Percentiles rank a stretch among this genome's conserved stretches.
phyloP scores from a whole-genome alignment of 2,329 filamentous ascomycete genomes.

The Penicillium aurantiogriseum region DNA sequence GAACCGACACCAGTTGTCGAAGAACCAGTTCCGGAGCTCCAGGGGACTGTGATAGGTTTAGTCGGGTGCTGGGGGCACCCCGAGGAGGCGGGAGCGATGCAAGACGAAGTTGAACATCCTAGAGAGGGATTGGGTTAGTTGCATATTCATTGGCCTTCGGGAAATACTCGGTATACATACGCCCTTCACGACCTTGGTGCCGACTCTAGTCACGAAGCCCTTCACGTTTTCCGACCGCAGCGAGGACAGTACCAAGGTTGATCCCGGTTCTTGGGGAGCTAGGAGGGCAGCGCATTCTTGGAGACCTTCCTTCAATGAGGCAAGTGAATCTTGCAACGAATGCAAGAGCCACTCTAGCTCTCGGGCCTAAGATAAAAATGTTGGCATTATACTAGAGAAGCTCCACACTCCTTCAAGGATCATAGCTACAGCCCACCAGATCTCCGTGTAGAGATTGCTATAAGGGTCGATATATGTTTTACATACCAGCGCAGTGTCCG shows the following conservation, averaged over 20 bases:
- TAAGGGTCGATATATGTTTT: conserved; percentile 8
- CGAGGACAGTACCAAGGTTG: conserved; percentile 85
- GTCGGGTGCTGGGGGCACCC: conserved; percentile 51
- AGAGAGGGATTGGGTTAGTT: neutral
- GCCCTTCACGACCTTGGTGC: conserved; percentile 87
- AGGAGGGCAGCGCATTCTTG: conserved; percentile 87
- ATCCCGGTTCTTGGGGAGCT: conserved; percentile 78
- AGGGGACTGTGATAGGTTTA: conserved; percentile 54
- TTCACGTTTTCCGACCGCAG: conserved; percentile 86
- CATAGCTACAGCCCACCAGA: neutral
- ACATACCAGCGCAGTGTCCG: conserved; percentile 53
- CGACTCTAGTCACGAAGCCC: conserved; percentile 84
- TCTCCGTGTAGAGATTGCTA: neutral
- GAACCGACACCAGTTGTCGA: conserved; percentile 67
- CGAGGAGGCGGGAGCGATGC: conserved; percentile 51
- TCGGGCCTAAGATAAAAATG: conserved; percentile 41
- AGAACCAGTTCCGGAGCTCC: conserved; percentile 61
- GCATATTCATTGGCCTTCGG: neutral
- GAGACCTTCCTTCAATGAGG: conserved; percentile 66
- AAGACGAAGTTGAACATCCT: conserved; percentile 76
- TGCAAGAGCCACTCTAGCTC: conserved; percentile 65
- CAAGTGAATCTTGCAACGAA: conserved; percentile 60
- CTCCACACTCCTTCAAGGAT: conserved; percentile 4
- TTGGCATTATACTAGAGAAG: conserved; percentile 15
- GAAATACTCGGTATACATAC: conserved; percentile 51